Evolutionary conservation across 192 early-diverging fungal species (phyloP), one percentile per base, ranked within the genome.

Genomic region (Allomyces macrogynus): DNA sequence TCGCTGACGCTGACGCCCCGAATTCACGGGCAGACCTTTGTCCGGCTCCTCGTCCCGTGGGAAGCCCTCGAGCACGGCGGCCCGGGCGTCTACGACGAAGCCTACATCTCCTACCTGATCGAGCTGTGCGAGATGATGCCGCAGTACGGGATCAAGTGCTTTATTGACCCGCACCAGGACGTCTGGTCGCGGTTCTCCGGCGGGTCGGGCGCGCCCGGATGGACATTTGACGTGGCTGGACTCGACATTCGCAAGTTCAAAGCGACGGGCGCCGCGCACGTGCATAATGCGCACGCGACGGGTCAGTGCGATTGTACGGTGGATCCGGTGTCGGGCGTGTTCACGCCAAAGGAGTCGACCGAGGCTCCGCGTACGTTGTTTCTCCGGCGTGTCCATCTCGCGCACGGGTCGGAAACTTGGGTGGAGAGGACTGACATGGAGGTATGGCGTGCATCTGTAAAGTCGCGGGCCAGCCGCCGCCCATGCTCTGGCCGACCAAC

Each of bases 161-260:
- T 92, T 44, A 88, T 92, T 62, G 86, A 92, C 76, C 90, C 90
- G 9, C 90, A 92, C 72, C 90, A 92, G 70, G 90, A 92, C 70
- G 86, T 85, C 72, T 86, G 84, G 82, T 84, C 82, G 16, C 71
- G 84, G 26, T 90, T 83, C 65, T 86, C 84, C 20, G 88, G 90
- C 7, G 90, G 90, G 24, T 85, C 82, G 24, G 88, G 90, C 25
- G 90, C 90, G 27, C 90, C 90, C 42, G 86, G 78, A n/a, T 91
- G 89, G 90, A 89, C 87, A 1, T 89, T 92, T 80, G 88, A 89
- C 65, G 80, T 84, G 1, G 85, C 78, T 22, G 90, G 89, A 7
- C 65, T 92, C 66, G 81, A 90, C 67, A 72, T 90, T 10, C 78
- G 71, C 40, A 70, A 81, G 54, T 91, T 92, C 66, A 86, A 89